These are phyloP conservation scores for Sporothrix euskadiensis DNA, from an alignment of 2,329 filamentous ascomycete genomes.

Conservation along the genomic window DNA sequence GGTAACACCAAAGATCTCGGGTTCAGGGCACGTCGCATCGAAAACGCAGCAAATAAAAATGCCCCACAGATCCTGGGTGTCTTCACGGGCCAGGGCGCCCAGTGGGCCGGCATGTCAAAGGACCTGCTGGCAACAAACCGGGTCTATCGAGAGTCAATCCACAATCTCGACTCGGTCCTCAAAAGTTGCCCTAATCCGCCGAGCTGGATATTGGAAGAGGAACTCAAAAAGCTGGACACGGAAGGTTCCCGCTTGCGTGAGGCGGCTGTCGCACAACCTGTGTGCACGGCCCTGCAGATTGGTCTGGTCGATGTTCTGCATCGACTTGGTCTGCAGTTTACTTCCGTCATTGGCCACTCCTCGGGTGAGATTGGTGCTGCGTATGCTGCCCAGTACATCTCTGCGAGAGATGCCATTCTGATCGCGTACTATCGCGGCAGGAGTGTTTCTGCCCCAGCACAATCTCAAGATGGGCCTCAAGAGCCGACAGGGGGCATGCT, in stretches of 20 bases:
- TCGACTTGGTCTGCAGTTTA: slow-evolving; percentile 34
- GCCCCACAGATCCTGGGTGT: slow-evolving; percentile 21
- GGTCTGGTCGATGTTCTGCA: slow-evolving; percentile 39
- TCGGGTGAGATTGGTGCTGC: slow-evolving; percentile 42
- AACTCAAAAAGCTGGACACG: slow-evolving; percentile 23
- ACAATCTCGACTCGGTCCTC: slow-evolving; percentile 39
- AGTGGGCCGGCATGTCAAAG: slow-evolving; percentile 33
- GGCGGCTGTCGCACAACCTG: slow-evolving; percentile 35
- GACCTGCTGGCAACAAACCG: slow-evolving; percentile 1
- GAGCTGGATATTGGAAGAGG: slow-evolving; percentile 19
- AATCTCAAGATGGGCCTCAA: slow-evolving; percentile 27
- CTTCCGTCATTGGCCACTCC: slow-evolving; percentile 40
- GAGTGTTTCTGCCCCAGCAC: not conserved
- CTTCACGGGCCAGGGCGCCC: slow-evolving; percentile 36
- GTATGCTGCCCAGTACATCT: slow-evolving; percentile 36
- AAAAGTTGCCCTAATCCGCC: slow-evolving; percentile 30
- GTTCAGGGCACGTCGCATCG: slow-evolving; percentile 2
- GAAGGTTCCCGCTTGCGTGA: slow-evolving; percentile 23
- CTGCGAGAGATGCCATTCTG: slow-evolving; percentile 30
- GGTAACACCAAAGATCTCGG: slow-evolving; percentile 1
- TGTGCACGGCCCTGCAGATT: slow-evolving; percentile 39
- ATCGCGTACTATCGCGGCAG: slow-evolving; percentile 34
- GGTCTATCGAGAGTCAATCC: slow-evolving; percentile 39
- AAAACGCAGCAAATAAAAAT: not conserved
- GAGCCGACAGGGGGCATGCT: slow-evolving; percentile 46